Conservation (phyloP, 768 basidiomycete species). For the Aureoboletus auriporus region DNA sequence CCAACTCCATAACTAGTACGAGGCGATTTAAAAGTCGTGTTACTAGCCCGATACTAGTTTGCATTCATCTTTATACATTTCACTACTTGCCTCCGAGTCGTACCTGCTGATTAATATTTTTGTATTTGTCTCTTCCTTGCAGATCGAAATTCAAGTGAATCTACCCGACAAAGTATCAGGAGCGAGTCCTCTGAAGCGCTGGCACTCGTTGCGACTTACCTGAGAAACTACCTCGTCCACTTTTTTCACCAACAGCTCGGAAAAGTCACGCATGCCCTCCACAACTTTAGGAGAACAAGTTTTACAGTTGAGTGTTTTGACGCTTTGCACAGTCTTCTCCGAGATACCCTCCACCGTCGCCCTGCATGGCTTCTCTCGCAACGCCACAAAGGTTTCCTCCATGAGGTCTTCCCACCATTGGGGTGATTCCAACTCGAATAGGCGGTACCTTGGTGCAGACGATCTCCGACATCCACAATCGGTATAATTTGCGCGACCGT, state of each 20-base stretch:
- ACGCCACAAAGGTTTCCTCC: background rate
- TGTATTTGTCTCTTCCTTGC: too few species aligned
- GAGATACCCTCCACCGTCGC: background rate
- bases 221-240: conserved; percentile 8
- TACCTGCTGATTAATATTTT: too few species aligned
- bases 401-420: conserved; percentile 24
- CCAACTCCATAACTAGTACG: too few species aligned
- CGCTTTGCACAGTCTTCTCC: background rate
- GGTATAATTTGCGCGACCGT: background rate
- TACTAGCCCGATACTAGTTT: too few species aligned
- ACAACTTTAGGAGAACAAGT: background rate
- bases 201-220: too few species aligned
- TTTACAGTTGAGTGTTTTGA: background rate
- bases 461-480: conserved; percentile 2
- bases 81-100: too few species aligned
- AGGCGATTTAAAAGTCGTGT: too few species aligned
- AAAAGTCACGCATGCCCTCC: too few species aligned
- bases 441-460: background rate
- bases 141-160: too few species aligned
- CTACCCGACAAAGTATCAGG: too few species aligned
- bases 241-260: conserved; percentile 11
- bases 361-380: conserved; percentile 20
- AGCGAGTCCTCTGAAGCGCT: too few species aligned
- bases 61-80: too few species aligned
- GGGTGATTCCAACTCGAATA: background rate